phyloP scores from a whole-genome alignment of 2,329 filamentous ascomycete genomes.

The Scolecobasidium constrictum region DNA sequence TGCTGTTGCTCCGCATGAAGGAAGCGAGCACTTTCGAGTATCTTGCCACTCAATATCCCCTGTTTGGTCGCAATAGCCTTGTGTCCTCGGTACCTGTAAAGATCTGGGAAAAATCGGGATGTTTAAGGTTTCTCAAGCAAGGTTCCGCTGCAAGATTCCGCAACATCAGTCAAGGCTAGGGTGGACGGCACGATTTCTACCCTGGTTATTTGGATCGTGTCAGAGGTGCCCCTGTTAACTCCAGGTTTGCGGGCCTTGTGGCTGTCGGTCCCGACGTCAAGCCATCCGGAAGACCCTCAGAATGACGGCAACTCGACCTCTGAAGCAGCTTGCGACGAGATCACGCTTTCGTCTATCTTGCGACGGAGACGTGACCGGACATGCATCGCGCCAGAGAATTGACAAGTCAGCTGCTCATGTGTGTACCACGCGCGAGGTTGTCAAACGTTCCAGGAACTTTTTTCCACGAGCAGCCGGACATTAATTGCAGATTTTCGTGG shows the following conservation, averaged over 20 bases:
- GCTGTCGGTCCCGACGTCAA: not conserved
- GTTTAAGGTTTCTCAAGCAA: too few relatives aligned
- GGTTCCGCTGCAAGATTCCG: not conserved
- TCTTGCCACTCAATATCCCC: too few relatives aligned
- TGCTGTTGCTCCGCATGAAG: too few relatives aligned
- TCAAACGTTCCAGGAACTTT: not conserved
- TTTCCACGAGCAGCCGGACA: not conserved
- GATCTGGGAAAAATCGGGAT: too few relatives aligned
- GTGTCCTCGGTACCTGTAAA: too few relatives aligned
- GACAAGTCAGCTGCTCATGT: not conserved
- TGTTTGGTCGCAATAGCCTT: too few relatives aligned
- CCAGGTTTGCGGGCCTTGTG: not conserved
- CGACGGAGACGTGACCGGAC: too few relatives aligned
- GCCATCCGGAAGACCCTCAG: not conserved
- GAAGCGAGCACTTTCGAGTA: too few relatives aligned
- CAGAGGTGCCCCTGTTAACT: not conserved
- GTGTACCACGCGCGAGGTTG: not conserved
- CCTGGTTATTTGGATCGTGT: not conserved
- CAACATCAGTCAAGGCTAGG: not conserved
- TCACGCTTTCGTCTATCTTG: too few relatives aligned
- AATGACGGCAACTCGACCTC: too few relatives aligned
- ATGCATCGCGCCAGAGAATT: too few relatives aligned
- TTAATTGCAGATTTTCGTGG: conserved; percentile 1
- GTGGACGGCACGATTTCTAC: not conserved
- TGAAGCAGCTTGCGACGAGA: too few relatives aligned